Evolutionary conservation across 2,329 filamentous ascomycete species (phyloP).

Genomic region (Eurotiales sp.): DNA sequence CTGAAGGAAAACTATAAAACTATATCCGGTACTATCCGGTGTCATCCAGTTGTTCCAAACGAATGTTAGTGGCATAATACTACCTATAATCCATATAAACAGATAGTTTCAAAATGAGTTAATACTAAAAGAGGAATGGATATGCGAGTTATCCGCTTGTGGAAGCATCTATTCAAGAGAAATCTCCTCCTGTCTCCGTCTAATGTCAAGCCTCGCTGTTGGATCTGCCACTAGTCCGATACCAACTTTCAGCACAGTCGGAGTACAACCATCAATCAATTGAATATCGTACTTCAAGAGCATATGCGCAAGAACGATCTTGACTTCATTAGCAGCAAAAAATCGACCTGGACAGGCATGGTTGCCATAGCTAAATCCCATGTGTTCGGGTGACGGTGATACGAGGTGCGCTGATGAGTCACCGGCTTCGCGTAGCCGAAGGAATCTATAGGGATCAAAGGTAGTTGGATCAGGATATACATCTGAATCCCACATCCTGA

Average conservation of each 20-base stretch:
- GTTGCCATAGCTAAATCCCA: slow-evolving; percentile 56
- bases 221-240: background rate
- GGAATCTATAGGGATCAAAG: slow-evolving; percentile 52
- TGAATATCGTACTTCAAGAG: slow-evolving; percentile 25
- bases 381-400: slow-evolving; percentile 48
- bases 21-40: too few relatives aligned
- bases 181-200: slow-evolving; percentile 1
- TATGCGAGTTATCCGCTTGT: background rate
- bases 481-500: slow-evolving; percentile 29
- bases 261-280: slow-evolving; percentile 11
- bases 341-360: slow-evolving; percentile 39
- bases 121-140: too few relatives aligned
- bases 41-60: too few relatives aligned
- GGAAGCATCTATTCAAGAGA: background rate
- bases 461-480: slow-evolving; percentile 40
- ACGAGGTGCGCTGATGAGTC: slow-evolving; percentile 42
- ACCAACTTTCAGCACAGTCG: background rate
- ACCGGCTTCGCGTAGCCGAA: slow-evolving; percentile 34
- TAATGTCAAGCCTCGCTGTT: background rate
- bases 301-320: slow-evolving; percentile 25
- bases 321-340: slow-evolving; percentile 24
- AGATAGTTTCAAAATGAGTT: too few relatives aligned
- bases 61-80: too few relatives aligned
- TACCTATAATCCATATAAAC: too few relatives aligned
- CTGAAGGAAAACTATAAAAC: too few relatives aligned